Conservation (phyloP, 805 yeast genomes). For the Maudiozyma pseudohumilis region DNA sequence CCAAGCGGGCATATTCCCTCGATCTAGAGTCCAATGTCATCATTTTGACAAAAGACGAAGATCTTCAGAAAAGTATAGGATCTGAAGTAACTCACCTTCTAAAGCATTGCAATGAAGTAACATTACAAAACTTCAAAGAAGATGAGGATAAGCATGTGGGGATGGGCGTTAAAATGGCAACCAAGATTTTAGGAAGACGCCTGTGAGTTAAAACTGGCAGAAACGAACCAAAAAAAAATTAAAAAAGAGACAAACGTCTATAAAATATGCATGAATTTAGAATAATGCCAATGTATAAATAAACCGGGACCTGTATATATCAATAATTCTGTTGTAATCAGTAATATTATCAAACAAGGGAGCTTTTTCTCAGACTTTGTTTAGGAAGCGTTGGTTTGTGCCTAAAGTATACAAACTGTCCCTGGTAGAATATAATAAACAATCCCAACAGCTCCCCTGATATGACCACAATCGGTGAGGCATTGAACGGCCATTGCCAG, state of each 20-base stretch:
- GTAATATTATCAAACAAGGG: conserved; percentile 1
- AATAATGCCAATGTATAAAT: too few species aligned
- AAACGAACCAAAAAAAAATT: conserved; percentile 1
- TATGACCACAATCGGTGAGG: conserved; percentile 13
- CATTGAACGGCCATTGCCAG: conserved; percentile 19
- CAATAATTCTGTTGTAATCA: too few species aligned
- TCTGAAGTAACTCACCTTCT: conserved; percentile 55
- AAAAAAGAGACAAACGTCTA: not conserved
- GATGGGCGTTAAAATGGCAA: conserved; percentile 54
- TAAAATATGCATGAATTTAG: conserved; percentile 1
- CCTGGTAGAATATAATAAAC: conserved; percentile 18
- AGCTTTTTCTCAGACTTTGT: conserved; percentile 3
- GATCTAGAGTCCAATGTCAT: conserved; percentile 87
- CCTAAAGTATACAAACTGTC: conserved; percentile 18
- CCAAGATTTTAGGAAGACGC: conserved; percentile 51
- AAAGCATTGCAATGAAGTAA: conserved; percentile 42
- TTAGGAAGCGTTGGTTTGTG: conserved; percentile 16
- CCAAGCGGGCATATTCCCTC: conserved; percentile 75
- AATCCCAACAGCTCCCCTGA: conserved; percentile 11
- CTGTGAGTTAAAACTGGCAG: conserved; percentile 23
- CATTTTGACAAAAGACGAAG: conserved; percentile 57
- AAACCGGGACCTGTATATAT: not conserved
- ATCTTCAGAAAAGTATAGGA: conserved; percentile 46
- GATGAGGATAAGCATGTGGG: conserved; percentile 53
- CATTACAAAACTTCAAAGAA: conserved; percentile 49